Base-by-base conservation (phyloP, 148 eudicot species). In the Rhododendron ferrugineum region DNA sequence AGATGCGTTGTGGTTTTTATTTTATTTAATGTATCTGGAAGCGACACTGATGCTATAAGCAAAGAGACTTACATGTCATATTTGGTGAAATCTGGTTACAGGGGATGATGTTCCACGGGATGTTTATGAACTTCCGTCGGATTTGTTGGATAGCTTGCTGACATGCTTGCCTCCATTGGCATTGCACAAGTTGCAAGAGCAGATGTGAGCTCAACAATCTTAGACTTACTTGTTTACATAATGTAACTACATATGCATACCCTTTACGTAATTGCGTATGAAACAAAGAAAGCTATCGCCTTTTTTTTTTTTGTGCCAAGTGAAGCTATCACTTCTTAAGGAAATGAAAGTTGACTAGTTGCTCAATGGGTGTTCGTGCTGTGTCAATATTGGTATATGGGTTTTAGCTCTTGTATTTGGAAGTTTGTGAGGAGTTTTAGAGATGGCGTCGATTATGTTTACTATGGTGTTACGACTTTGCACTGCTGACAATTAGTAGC, bases 121-220 rank as follows among this genome's bases (percentile, higher is more conserved):
- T 78, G 83, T 94, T 80, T 91, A 91, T 85, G 91, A 91, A 70
- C 87, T 95, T 23, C 98, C 98, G 22, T 20, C 91, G 26, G 93
- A 94, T 49, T 85, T 95, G 85, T 90, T 94, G 79, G 95, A 95
- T 91, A 88, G 90, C 82, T 89, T 95, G 87, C 40, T 95, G 87
- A 88, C 88, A 54, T 88, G 86, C 49, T 81, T 95, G 44, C 93
- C 96, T 82, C 93, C 98, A 77, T 42, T 93, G 83, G 95, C 94
- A 10, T 92, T 95, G 83, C 93, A 88, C 37, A 92, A 87, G 75
- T 80, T 95, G 84, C 93, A 93, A 47, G 89, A 86, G 23, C 85
- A 89, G 52, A 80, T 88, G 98, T 94, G 44, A 88, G 94, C 88
- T 89, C 66, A 34, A 47, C 18, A n/a, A 40, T 32, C 26, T 62